Conservation (phyloP, 2,329 filamentous ascomycete genomes). For the Colletotrichum tanaceti region DNA sequence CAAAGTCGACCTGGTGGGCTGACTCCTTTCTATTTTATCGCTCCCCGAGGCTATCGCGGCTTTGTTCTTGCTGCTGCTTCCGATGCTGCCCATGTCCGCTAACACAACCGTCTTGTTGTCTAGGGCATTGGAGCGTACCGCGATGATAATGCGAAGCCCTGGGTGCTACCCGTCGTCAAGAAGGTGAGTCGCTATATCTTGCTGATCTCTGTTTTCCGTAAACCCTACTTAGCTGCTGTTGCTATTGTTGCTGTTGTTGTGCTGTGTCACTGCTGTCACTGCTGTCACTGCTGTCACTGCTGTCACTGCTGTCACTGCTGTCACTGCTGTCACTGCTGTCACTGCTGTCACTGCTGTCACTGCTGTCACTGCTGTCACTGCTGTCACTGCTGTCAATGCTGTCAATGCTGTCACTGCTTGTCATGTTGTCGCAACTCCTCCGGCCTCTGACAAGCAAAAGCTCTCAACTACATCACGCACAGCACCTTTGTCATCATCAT, state of each 20-base stretch:
- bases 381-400: neutral
- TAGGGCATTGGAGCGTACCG: constrained; percentile 90
- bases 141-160: constrained; percentile 95
- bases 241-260: neutral
- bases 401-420: neutral
- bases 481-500: constrained; percentile 10
- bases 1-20: constrained; percentile 90
- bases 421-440: neutral
- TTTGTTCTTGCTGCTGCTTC: neutral
- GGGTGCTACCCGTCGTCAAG: constrained; percentile 95
- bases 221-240: neutral
- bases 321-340: neutral
- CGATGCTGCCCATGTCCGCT: constrained; percentile 4
- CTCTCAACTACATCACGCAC: constrained; percentile 32
- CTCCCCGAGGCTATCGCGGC: constrained; percentile 21
- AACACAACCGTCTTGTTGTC: constrained; percentile 8
- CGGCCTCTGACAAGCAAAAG: constrained; percentile 15
- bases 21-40: constrained; percentile 11
- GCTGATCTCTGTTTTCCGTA: neutral
- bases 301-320: neutral
- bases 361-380: neutral
- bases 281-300: neutral
- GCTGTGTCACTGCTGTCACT: neutral
- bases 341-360: neutral
- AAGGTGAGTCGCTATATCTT: constrained; percentile 72